These are phyloP conservation scores for Crithidia brevicula DNA, from an alignment of 208 protist genomes.

Conservation along the genomic window DNA sequence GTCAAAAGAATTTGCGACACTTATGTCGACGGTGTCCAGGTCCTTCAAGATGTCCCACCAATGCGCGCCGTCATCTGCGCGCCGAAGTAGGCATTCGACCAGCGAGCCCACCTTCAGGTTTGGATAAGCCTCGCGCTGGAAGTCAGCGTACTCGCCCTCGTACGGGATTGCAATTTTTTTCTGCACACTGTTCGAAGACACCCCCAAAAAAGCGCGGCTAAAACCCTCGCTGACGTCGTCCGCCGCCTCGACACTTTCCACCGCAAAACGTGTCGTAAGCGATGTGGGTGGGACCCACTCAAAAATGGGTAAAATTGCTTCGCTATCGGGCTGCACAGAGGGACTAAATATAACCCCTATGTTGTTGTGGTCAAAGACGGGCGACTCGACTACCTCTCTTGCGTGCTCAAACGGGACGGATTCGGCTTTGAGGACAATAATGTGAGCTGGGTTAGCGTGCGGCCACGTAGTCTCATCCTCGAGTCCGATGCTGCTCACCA, in stretches of 20 bases:
- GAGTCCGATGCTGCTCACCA: conserved; percentile 60
- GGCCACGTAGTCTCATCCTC: conserved; percentile 74
- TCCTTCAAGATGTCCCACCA: conserved; percentile 86
- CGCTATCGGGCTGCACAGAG: conserved; percentile 24
- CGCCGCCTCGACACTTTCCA: conserved; percentile 39
- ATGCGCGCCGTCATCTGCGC: conserved; percentile 74
- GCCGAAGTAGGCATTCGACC: conserved; percentile 69
- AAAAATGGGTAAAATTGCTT: conserved; percentile 31
- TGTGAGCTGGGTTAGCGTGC: conserved; percentile 48
- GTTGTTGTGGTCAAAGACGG: conserved; percentile 53
- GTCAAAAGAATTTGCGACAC: conserved; percentile 36
- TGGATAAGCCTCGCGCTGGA: conserved; percentile 49
- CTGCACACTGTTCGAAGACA: conserved; percentile 35
- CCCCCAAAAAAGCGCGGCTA: conserved; percentile 46
- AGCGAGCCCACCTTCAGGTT: conserved; percentile 43
- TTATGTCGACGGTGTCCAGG: conserved; percentile 33
- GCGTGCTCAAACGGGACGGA: conserved; percentile 45
- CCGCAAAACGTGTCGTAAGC: conserved; percentile 57
- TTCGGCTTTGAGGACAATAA: conserved; percentile 63
- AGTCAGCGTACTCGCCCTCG: conserved; percentile 78
- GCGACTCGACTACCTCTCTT: conserved; percentile 39
- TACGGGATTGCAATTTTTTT: conserved; percentile 48
- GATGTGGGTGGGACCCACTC: conserved; percentile 62
- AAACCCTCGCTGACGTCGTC: conserved; percentile 42
- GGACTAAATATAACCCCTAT: conserved; percentile 71